Evolutionary conservation across 1,284 basidiomycete genomes (phyloP), one percentile per base, ranked within the genome.

Genomic region (Anthracocystis walkeri): DNA sequence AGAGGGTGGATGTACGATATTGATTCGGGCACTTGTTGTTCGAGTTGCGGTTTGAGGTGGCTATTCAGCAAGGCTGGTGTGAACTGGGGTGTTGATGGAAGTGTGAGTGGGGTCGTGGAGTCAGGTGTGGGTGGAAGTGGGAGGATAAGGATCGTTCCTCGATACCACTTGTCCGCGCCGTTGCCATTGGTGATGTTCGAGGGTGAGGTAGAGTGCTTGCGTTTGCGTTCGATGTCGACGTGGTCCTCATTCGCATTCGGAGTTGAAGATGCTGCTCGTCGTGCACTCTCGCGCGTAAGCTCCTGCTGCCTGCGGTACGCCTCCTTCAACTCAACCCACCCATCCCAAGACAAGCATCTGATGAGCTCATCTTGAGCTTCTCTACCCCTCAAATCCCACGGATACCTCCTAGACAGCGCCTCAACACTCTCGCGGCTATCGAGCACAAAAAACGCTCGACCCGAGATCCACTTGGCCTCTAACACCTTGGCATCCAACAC

Each of bases 41-140:
- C 70, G 42, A 73, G 65, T 23, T 53, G 60, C n/a, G 64, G 60
- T 31, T 73, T 73, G 35, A 73, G 48, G 25, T 64, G 61, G 5
- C 52, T 51, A 7, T 69, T 64, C 21, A 54, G 58, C 5, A 63
- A 49, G 4, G 40, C 31, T 10, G 56, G 56, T 16, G 66, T 64
- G 18, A 51, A 18, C 0, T 63, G 56, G n/a, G 50, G 25, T 14
- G 42, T 8, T 14, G 35, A 7, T 29, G 56, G 31, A 48, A 41
- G 21, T 1, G 25, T 27, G 48, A 40, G 44, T 20, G 45, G 1
- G 27, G 10, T 0, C 53, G n/a, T 46, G 11, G 46, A 2, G 8
- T 10, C 12, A 4, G 49, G 18, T 16, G 42, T n/a, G 0, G 35
- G 16, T 4, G 51, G 27, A 3, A 63, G 60, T 5, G 12, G 33